Base-by-base conservation (phyloP, 768 basidiomycete genomes). In the Albatrellus ellisii region DNA sequence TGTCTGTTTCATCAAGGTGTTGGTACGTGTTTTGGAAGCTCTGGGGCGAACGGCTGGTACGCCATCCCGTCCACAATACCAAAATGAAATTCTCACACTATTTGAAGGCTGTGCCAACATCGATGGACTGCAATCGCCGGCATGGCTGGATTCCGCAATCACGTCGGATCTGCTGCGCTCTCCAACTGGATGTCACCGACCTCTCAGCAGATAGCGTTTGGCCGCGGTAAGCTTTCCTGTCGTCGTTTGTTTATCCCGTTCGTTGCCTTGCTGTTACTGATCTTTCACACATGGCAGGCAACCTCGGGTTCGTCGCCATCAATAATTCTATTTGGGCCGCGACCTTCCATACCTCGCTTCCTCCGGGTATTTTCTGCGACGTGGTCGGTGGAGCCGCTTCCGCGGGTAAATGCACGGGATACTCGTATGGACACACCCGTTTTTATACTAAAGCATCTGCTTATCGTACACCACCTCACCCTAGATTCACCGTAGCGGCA, bases 191-290 rank as follows among this genome's bases (percentile, higher is more conserved):
- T 72, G 4, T 68, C 76, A 2, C 72, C 75, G 0, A 64, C 66
- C 36, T 59, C 67, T 3, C 62, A 75, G 44, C 79, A 69, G 52
- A 77, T 82, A 44, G 79, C 79, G 0, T 84, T 80, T 49, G 73
- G 74, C 4, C 59, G 79, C 49, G 79, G 79, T 69, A 43, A 7
- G 61, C 52, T 18, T 36, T 42, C 28, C 25, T 3, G 1, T 11
- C 5, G 17, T 15, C n/a, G n/a, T n/a, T n/a, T n/a, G n/a, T n/a
- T n/a, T n/a, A n/a, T n/a, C n/a, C n/a, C n/a, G n/a, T n/a, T n/a
- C n/a, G n/a, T n/a, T n/a, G n/a, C n/a, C n/a, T n/a, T n/a, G n/a
- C n/a, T n/a, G n/a, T n/a, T n/a, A n/a, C n/a, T n/a, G n/a, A n/a
- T n/a, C n/a, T n/a, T 2, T 37, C 6, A 0, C 33, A 21, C 18